Conservation (phyloP, 768 basidiomycete genomes). For the Auricularia cornea region DNA sequence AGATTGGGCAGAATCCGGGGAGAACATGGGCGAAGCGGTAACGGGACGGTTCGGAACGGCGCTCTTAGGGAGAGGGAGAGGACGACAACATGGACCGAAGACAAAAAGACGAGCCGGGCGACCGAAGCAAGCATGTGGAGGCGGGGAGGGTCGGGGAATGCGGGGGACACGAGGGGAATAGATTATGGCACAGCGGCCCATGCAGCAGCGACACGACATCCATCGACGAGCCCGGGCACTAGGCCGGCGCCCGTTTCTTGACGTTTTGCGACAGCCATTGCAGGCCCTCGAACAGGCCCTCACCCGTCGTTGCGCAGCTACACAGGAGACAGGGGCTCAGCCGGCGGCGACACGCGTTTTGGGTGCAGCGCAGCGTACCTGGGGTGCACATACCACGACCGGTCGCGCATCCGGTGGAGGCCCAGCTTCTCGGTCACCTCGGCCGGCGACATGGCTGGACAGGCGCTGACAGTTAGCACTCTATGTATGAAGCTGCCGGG, state of each 20-base stretch:
- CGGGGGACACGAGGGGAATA: neutral
- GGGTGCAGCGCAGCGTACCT: constrained; percentile 47
- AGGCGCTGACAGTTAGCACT: constrained; percentile 1
- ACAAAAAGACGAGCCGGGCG: too few species aligned
- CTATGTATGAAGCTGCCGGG: constrained; percentile 6
- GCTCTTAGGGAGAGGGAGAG: too few species aligned
- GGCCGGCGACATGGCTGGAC: constrained; percentile 92
- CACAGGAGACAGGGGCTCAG: neutral
- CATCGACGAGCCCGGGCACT: neutral
- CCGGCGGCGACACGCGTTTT: neutral
- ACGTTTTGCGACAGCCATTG: constrained; percentile 98
- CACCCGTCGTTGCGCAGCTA: constrained; percentile 93
- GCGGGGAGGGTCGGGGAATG: neutral
- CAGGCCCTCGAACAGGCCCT: constrained; percentile 93
- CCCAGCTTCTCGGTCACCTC: constrained; percentile 97
- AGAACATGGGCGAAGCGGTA: too few species aligned
- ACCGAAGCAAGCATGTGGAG: too few species aligned
- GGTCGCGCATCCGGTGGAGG: constrained; percentile 89
- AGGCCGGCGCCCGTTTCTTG: constrained; percentile 56
- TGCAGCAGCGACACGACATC: neutral
- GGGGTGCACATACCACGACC: constrained; percentile 99
- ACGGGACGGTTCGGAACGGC: too few species aligned
- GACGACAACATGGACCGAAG: too few species aligned
- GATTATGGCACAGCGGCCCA: neutral
- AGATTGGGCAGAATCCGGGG: too few species aligned